phyloP scores from a whole-genome alignment of 2,329 filamentous ascomycete species.

The Monosporascus sp. region DNA sequence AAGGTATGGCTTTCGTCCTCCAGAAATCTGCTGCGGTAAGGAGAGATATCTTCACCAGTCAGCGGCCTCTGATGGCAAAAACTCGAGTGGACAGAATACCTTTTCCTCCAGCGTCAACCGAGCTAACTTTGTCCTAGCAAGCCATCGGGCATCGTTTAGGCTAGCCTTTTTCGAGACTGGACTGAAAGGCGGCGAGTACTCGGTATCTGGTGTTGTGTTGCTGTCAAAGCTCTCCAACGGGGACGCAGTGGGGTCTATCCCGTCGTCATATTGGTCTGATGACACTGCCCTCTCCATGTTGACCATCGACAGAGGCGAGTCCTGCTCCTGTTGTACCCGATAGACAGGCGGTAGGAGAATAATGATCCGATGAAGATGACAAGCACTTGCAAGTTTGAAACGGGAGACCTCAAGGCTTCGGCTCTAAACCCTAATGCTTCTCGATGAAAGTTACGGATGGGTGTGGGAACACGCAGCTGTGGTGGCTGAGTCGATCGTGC shows the following conservation, averaged over 20 bases:
- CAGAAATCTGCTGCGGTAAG: slow-evolving; percentile 63
- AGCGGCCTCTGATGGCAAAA: slow-evolving; percentile 8
- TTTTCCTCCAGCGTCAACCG: slow-evolving; percentile 54
- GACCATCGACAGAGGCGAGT: slow-evolving; percentile 11
- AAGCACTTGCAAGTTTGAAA: background rate
- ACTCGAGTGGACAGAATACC: slow-evolving; percentile 25
- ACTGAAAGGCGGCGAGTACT: slow-evolving; percentile 42
- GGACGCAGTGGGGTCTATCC: slow-evolving; percentile 31
- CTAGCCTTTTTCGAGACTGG: slow-evolving; percentile 31
- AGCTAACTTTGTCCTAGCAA: slow-evolving; percentile 44
- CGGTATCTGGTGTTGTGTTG: slow-evolving; percentile 44
- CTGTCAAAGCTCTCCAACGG: slow-evolving; percentile 30
- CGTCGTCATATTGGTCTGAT: slow-evolving; percentile 20
- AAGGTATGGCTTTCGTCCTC: slow-evolving; percentile 60
- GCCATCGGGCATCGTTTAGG: slow-evolving; percentile 33
- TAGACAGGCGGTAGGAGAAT: slow-evolving; percentile 4
- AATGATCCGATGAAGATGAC: background rate
- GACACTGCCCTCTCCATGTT: slow-evolving; percentile 24
- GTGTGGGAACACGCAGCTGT: background rate
- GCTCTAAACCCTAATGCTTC: background rate
- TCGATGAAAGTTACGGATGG: too few relatives aligned
- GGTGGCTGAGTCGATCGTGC: background rate
- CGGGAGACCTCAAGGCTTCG: background rate
- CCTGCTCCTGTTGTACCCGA: background rate
- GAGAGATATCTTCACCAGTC: slow-evolving; percentile 44